These are phyloP conservation scores for Vinca major DNA, from an alignment of 305 asterid species.

Conservation along the genomic window DNA sequence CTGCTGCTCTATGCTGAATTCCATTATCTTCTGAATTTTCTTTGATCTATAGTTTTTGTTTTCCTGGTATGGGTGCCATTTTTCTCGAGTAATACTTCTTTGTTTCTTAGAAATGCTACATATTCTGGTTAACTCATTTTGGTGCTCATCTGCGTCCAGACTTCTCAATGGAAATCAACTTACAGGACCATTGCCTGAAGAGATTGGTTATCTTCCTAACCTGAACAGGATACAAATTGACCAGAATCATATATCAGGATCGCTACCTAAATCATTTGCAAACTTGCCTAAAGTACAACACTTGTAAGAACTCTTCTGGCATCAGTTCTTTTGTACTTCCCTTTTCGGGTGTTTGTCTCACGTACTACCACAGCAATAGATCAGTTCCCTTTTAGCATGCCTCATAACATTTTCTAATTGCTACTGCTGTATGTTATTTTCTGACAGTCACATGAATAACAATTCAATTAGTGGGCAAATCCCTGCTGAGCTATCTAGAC, in stretches of 20 bases:
- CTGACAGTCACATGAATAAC: slow-evolving; percentile 94
- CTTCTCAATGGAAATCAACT: slow-evolving; percentile 85
- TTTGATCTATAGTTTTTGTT: slow-evolving; percentile 1
- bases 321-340: slow-evolving; percentile 8
- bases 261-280: slow-evolving; percentile 62
- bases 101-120: neutral
- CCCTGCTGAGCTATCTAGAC: slow-evolving; percentile 68
- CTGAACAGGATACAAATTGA: slow-evolving; percentile 85
- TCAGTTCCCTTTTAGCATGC: slow-evolving; percentile 3
- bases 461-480: slow-evolving; percentile 89
- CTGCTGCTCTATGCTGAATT: slow-evolving; percentile 14
- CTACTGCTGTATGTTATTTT: slow-evolving; percentile 3
- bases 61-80: neutral
- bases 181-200: slow-evolving; percentile 80
- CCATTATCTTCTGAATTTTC: slow-evolving; percentile 1
- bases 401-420: slow-evolving; percentile 18
- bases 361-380: neutral
- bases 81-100: neutral
- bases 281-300: slow-evolving; percentile 52
- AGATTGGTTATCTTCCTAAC: slow-evolving; percentile 67
- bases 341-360: neutral
- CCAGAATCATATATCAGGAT: slow-evolving; percentile 73
- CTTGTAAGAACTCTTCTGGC: slow-evolving; percentile 43
- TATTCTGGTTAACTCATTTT: neutral
- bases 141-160: slow-evolving; percentile 34